Percentiles rank a stretch among this genome's conserved stretches.
Conservation (phyloP, 495 filamentous ascomycete genomes). For the Neurospora cerealis region DNA sequence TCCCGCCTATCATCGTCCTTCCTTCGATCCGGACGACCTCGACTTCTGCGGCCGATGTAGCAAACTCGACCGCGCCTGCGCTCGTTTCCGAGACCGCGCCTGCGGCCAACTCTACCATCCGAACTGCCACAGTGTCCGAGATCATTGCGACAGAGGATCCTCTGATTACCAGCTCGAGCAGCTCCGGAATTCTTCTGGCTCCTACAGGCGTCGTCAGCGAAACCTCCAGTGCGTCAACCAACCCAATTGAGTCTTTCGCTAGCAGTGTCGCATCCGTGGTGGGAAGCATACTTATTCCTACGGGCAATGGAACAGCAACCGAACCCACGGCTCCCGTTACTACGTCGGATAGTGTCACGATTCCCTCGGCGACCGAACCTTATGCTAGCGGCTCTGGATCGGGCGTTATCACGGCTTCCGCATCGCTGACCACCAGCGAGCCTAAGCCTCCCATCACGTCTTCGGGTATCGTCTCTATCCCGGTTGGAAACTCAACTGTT, state of each 20-base stretch:
- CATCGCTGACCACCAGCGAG: background rate
- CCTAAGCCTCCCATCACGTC: background rate
- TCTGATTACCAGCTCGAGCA: conserved; percentile 2
- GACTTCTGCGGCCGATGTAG: background rate
- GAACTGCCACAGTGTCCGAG: background rate
- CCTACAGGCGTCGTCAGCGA: conserved; percentile 9
- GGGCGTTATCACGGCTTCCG: background rate
- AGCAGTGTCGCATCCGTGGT: conserved; percentile 3
- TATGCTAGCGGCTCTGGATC: background rate
- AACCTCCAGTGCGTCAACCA: background rate
- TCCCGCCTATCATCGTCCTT: conserved; percentile 1
- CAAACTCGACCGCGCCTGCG: background rate
- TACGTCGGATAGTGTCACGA: background rate
- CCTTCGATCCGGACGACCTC: conserved; percentile 2
- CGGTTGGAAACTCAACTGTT: conserved; percentile 1
- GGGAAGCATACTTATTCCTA: background rate
- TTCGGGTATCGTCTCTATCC: background rate
- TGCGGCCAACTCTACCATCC: conserved; percentile 1
- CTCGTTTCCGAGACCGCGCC: background rate
- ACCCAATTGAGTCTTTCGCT: background rate
- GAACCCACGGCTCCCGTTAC: background rate
- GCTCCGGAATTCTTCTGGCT: conserved; percentile 2
- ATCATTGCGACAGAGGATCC: conserved; percentile 1
- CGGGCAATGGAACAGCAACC: background rate
- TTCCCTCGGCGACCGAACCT: background rate